Evolutionary conservation across 495 filamentous ascomycete species (phyloP), one percentile per base, ranked within the genome.

Genomic region (Chaetomium tenue): DNA sequence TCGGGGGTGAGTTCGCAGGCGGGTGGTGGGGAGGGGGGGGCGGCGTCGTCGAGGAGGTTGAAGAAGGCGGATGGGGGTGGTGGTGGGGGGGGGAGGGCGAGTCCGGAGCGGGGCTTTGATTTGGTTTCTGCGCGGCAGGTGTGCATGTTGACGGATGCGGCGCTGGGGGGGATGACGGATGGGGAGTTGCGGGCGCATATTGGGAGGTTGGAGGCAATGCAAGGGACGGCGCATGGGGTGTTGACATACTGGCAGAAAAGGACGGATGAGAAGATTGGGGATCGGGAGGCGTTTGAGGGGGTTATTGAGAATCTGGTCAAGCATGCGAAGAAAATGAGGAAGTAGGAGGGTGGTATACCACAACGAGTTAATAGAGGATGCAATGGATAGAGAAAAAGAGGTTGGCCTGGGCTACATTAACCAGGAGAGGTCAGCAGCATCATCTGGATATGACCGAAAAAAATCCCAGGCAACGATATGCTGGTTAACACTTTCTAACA

Each of bases 271-370:
- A 89, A 92, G 60, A 79, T 95, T 60, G 87, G 89, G 30, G 93
- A 99, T 67, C 90, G 95, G 69, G 93, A 97, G 77, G 91, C 91
- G 7, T 97, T 99, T 80, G 94, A 99, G 71, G 91, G 90, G 0
- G 94, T 99, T 11, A 97, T 99, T 82, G 95, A 97, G 78, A 97
- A 97, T 73, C 78, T 99, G 63, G 94, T 99, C 50, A 94, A 89
- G 75, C 94, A 97, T 79, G 94, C 95, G 11, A 83, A 92, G 76
- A 91, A 93, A 72, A 88, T 91, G 54, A 82, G 94, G 72, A 94
- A 93, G 76, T 86, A 71, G 66, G 42, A 30, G 28, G 64, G 48
- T 11, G 5, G 33, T 37, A 37, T 37, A 37, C 33, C 33, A 37
- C 5, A 28, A 37, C 0, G 22, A 33, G 26, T 23, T 8, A 18